Evolutionary conservation across 176 grass and related monocot genomes (phyloP).

Genomic region (Bothriochloa decipiens): DNA sequence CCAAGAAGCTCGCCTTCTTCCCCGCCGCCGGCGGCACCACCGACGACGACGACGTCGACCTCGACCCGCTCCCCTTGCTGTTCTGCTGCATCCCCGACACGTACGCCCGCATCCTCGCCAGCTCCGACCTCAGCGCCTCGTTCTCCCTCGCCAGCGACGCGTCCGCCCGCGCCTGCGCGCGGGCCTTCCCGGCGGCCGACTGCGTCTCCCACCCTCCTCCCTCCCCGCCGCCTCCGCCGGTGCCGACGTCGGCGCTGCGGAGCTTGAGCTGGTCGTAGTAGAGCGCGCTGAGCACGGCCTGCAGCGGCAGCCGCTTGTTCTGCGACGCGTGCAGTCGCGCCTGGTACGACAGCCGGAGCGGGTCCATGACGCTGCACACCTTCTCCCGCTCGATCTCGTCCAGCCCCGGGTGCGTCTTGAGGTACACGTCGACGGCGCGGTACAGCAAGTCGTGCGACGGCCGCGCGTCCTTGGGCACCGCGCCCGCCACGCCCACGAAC

Average conservation of each 20-base stretch:
- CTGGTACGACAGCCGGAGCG: conserved; percentile 68
- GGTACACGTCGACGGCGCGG: conserved; percentile 76
- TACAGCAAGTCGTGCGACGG: conserved; percentile 58
- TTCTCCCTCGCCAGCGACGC: conserved; percentile 69
- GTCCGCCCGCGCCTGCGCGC: conserved; percentile 48
- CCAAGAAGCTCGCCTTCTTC: conserved; percentile 57
- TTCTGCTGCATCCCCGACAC: conserved; percentile 54
- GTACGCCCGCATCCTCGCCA: conserved; percentile 62
- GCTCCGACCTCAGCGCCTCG: conserved; percentile 65
- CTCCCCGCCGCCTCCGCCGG: not conserved
- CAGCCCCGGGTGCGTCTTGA: conserved; percentile 71
- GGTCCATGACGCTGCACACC: conserved; percentile 90
- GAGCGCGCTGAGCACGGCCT: conserved; percentile 68
- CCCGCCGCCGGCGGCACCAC: conserved; percentile 21
- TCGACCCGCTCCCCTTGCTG: conserved; percentile 41
- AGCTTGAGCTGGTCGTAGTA: conserved; percentile 90
- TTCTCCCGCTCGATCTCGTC: conserved; percentile 92
- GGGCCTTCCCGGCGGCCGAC: conserved; percentile 27
- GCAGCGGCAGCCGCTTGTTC: conserved; percentile 83
- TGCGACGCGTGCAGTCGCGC: conserved; percentile 77
- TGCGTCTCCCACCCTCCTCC: not conserved
- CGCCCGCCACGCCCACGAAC: conserved; percentile 64
- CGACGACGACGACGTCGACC: not conserved
- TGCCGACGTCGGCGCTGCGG: conserved; percentile 17
- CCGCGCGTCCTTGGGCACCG: conserved; percentile 63